phyloP scores from a whole-genome alignment of 1,139 yeast genomes.

The Yamadazyma spencermartinsiae region DNA sequence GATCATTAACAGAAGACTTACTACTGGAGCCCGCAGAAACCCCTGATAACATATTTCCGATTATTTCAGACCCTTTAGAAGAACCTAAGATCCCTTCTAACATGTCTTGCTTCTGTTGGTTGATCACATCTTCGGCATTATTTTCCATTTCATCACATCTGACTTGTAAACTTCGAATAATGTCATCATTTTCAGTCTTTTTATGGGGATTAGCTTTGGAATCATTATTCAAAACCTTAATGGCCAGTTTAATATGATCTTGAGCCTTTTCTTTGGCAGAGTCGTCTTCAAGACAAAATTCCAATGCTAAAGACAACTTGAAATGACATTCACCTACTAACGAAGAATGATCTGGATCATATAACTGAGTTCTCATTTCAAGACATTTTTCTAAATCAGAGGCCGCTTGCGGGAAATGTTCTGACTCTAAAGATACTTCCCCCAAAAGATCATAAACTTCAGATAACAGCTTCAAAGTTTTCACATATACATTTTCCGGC shows the following conservation, averaged over 20 bases:
- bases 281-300: conserved; percentile 60
- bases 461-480: conserved; percentile 55
- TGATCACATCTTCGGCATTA: conserved; percentile 52
- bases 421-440: conserved; percentile 84
- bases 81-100: conserved; percentile 62
- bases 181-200: conserved; percentile 45
- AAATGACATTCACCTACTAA: conserved; percentile 78
- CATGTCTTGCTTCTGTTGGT: conserved; percentile 57
- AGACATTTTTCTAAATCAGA: conserved; percentile 62
- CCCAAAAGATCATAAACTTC: conserved; percentile 82
- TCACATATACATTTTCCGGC: conserved; percentile 32
- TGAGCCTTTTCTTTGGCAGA: conserved; percentile 53
- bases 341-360: conserved; percentile 49
- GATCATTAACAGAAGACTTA: conserved; percentile 31
- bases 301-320: conserved; percentile 78
- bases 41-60: conserved; percentile 9
- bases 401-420: conserved; percentile 77
- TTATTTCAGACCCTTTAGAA: conserved; percentile 11
- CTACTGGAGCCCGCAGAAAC: conserved; percentile 4
- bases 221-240: conserved; percentile 57
- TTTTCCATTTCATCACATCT: conserved; percentile 52
- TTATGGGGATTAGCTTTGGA: conserved; percentile 28
- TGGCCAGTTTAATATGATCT: conserved; percentile 58
- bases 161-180: conserved; percentile 55
- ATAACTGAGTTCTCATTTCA: conserved; percentile 55